Evolutionary conservation across 805 yeast genomes (phyloP), one percentile per base, ranked within the genome.

Genomic region (Teunomyces kruisii): DNA sequence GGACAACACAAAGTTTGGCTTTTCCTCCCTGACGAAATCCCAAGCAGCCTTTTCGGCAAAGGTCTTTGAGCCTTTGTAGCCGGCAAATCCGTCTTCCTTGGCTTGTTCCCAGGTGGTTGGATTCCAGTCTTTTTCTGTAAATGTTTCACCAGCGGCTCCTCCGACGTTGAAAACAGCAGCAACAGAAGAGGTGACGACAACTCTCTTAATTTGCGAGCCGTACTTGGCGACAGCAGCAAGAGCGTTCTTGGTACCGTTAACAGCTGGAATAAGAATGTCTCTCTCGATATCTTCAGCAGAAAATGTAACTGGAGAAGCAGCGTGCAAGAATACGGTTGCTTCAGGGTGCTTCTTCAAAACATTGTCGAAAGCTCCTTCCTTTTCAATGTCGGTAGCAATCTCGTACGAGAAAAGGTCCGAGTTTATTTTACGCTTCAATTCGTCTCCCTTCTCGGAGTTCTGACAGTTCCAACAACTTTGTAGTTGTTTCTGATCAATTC

Each of bases 261-360:
- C 62, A 1, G 86, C 85, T 3, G 88, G 87, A 17, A 59, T 67
- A 46, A 81, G 62, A 42, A 81, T 64, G 16, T 78, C 83, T 40
- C 73, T 72, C 46, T 75, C 83, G 29, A 74, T 65, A 48, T 73
- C 68, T 10, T 67, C 60, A 15, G 69, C 61, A 8, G 72, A 67
- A 56, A 72, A 74, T 17, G 70, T 64, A 56, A 76, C 76, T 10
- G 87, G 86, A 10, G 84, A 75, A 2, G 88, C 87, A 8, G 83
- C 73, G 59, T 82, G 88, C 35, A 81, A 52, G 40, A 83, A 81
- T 28, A 74, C 78, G 9, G 67, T 66, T 45, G 80, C 74, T 33
- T 80, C 83, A 28, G 76, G 75, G 48, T 75, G 73, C 16, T 64
- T 66, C 52, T 72, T 59, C 51, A 81, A 67, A 0, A 74, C 72